Conservation (phyloP, 2,329 filamentous ascomycete species). For the Xylaria sp. region DNA sequence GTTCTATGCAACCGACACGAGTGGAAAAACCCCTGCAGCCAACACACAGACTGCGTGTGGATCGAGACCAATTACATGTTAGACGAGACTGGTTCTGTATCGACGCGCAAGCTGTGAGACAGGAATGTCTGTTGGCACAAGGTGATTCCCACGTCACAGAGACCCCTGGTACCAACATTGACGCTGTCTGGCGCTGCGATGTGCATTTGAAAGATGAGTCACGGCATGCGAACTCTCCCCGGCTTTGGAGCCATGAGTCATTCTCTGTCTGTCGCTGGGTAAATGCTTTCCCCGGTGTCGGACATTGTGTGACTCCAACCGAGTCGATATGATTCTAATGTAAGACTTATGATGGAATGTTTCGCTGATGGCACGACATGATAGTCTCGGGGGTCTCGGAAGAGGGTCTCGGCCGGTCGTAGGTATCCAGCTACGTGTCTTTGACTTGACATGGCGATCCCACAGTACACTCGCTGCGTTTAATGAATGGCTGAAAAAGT, state of each 20-base stretch:
- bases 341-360: neutral
- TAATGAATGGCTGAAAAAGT: neutral
- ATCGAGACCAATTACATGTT: neutral
- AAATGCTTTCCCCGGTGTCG: conserved; percentile 9
- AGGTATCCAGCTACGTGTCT: conserved; percentile 5
- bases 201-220: conserved; percentile 13
- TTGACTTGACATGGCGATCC: neutral
- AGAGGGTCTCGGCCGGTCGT: neutral
- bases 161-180: conserved; percentile 11
- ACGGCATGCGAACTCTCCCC: neutral
- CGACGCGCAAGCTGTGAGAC: conserved; percentile 12
- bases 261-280: neutral
- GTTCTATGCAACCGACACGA: neutral
- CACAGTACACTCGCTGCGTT: neutral
- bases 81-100: conserved; percentile 4
- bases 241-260: conserved; percentile 20
- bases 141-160: conserved; percentile 8
- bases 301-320: conserved; percentile 10
- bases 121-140: neutral
- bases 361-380: neutral
- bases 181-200: neutral
- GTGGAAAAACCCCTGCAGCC: conserved; percentile 14
- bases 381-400: neutral
- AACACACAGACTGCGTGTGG: neutral
- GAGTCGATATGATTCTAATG: neutral